Base-by-base conservation (phyloP, 805 yeast genomes). In the Metschnikowia anglica region DNA sequence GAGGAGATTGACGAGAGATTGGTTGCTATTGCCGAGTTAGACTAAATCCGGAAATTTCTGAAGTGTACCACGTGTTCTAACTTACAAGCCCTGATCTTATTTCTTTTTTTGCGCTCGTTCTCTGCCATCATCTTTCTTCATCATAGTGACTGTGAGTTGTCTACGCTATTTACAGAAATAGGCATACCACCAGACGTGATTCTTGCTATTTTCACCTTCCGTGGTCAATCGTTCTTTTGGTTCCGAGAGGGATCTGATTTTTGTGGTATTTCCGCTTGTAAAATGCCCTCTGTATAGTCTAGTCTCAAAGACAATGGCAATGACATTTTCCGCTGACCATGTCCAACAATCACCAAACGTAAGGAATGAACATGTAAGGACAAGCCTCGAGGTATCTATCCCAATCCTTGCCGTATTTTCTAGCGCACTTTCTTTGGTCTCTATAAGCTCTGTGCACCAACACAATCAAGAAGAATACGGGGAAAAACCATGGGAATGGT, bases 341-440 rank as follows among this genome's bases (percentile, higher is more conserved):
- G 26, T 23, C 11, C 26, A 15, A 7, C n/a, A 16, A 21, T 36
- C 72, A 88, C 59, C 75, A 85, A 33, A 90, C 81, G 54, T 81
- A 88, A 33, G 99, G 99, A 62, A 93, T 86, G 68, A 88, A 89
- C 60, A 88, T 62, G 68, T 87, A 93, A 23, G 98, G 98, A 64
- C 97, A 91, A 45, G 82, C 85, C 57, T 86, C 79, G 56, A 80
- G 73, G 68, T 90, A 93, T 61, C 78, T 79, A 49, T 79, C 85
- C 97, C 97, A 93, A 68, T 93, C 99, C 32, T 79, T 84, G 34
- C 98, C 98, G 59, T 93, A 93, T 72, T 93, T 93, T 62, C 70
- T 74, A 54, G 74, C 77, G 67, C 97, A 88, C 65, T 91, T 88
- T 50, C 81, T 77, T 52, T 83, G 78, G 69, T 93, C 99, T 71